Conservation (phyloP, 352 stramenopile species). For the Peronospora belbahrii region DNA sequence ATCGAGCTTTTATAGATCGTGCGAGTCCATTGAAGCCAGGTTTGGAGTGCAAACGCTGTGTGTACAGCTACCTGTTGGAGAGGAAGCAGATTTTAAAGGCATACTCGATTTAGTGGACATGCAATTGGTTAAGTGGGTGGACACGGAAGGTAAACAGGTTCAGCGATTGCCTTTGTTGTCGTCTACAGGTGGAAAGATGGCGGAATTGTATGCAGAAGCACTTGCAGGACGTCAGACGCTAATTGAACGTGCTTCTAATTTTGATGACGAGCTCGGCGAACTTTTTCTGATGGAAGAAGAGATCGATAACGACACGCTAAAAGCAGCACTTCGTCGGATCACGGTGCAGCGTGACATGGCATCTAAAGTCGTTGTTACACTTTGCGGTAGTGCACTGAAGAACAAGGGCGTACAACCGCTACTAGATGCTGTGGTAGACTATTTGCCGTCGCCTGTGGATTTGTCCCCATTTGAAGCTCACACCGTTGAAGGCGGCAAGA, state of each 20-base stretch:
- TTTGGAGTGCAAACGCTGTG: slow-evolving; percentile 56
- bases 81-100: slow-evolving; percentile 55
- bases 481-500: slow-evolving; percentile 31
- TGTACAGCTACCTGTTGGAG: slow-evolving; percentile 56
- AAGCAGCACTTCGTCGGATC: slow-evolving; percentile 53
- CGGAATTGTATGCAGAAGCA: slow-evolving; percentile 38
- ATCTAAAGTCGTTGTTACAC: slow-evolving; percentile 40
- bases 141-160: slow-evolving; percentile 49
- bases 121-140: slow-evolving; percentile 56
- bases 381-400: slow-evolving; percentile 64
- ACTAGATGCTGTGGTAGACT: slow-evolving; percentile 96
- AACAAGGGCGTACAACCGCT: slow-evolving; percentile 94
- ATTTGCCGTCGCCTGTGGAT: slow-evolving; percentile 93
- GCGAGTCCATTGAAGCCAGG: slow-evolving; percentile 55
- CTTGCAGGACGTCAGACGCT: slow-evolving; percentile 40
- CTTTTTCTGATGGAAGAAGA: slow-evolving; percentile 68
- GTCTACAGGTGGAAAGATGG: slow-evolving; percentile 37
- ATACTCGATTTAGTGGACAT: slow-evolving; percentile 63
- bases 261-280: slow-evolving; percentile 67
- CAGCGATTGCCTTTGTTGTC: slow-evolving; percentile 44
- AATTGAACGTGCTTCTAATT: slow-evolving; percentile 57
- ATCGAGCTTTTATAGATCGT: slow-evolving; percentile 89
- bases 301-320: slow-evolving; percentile 40
- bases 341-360: slow-evolving; percentile 39
- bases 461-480: slow-evolving; percentile 58